These are phyloP conservation scores for Fusarium xyrophilum DNA, from an alignment of 2,329 filamentous ascomycete genomes.

Conservation along the genomic window DNA sequence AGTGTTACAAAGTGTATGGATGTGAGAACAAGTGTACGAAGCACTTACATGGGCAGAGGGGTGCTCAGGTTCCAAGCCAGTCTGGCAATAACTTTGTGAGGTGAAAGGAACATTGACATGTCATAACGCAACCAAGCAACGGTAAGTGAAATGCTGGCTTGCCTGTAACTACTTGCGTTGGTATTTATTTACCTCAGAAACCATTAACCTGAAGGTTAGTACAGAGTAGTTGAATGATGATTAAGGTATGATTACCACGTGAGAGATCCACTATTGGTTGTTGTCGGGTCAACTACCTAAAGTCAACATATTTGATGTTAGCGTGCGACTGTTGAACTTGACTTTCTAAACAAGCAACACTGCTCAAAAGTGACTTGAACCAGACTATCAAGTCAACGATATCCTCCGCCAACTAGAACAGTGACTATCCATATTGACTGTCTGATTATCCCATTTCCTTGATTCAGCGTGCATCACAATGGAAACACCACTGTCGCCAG, in stretches of 20 bases:
- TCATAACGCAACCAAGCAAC: not conserved
- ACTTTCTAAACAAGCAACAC: slow-evolving; percentile 25
- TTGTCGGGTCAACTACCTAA: slow-evolving; percentile 31
- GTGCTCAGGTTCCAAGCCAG: not conserved
- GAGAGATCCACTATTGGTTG: slow-evolving; percentile 6
- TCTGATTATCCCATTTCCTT: slow-evolving; percentile 20
- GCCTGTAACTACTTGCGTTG: not conserved
- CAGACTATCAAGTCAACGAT: slow-evolving; percentile 6
- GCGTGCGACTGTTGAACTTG: slow-evolving; percentile 20
- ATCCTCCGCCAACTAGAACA: not conserved
- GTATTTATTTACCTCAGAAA: not conserved
- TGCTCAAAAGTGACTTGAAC: slow-evolving; percentile 12
- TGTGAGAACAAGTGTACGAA: not conserved
- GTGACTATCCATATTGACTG: not conserved
- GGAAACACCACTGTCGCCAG: slow-evolving; percentile 40
- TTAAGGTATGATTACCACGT: not conserved
- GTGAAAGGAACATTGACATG: not conserved
- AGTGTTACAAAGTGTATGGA: not conserved
- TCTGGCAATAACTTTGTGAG: not conserved
- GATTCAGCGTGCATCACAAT: slow-evolving; percentile 35
- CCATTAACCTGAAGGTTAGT: not conserved
- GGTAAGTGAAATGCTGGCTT: not conserved
- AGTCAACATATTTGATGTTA: slow-evolving; percentile 24
- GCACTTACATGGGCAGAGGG: not conserved
- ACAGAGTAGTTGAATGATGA: not conserved